These are phyloP conservation scores for Colletotrichum musicola DNA, from an alignment of 2,329 filamentous ascomycete genomes.

Conservation along the genomic window DNA sequence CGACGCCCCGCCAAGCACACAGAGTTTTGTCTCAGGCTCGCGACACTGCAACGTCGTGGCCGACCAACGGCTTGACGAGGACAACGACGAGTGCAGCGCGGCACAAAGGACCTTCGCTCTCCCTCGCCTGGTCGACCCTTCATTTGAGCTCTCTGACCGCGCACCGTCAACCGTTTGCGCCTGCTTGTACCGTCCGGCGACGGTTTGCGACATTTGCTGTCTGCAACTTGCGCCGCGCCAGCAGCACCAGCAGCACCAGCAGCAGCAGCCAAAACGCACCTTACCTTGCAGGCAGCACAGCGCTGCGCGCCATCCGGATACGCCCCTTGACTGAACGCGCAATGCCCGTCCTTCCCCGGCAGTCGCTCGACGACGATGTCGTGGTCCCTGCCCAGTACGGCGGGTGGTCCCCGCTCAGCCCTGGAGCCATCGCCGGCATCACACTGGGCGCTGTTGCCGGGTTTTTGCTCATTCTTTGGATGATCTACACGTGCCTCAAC, in stretches of 20 bases:
- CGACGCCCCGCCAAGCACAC: conserved; percentile 8
- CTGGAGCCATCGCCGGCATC: conserved; percentile 58
- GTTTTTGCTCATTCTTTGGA: conserved; percentile 65
- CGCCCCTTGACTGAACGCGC: conserved; percentile 2
- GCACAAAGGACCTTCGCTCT: background rate
- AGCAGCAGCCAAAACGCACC: background rate
- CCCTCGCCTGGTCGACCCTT: conserved; percentile 6
- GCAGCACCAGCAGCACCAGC: background rate
- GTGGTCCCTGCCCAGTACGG: conserved; percentile 53
- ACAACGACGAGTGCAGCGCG: conserved; percentile 10
- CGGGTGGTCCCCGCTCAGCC: conserved; percentile 50
- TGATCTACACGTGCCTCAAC: conserved; percentile 64
- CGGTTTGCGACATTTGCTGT: conserved; percentile 4
- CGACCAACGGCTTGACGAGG: conserved; percentile 3
- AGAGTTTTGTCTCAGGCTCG: conserved; percentile 20
- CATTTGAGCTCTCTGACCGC: conserved; percentile 3
- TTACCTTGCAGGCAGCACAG: background rate
- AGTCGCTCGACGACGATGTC: conserved; percentile 40
- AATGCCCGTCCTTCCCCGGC: conserved; percentile 35
- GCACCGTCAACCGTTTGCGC: background rate
- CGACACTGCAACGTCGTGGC: conserved; percentile 26
- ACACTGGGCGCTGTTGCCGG: conserved; percentile 61
- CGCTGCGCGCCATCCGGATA: background rate
- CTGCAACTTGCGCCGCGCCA: conserved; percentile 16
- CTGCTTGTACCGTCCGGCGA: conserved; percentile 5